A percentile compares a stretch with the other conserved stretches of the same genome.
Evolutionary conservation across 805 yeast genomes (phyloP).

Genomic region (Candida nitratophila): DNA sequence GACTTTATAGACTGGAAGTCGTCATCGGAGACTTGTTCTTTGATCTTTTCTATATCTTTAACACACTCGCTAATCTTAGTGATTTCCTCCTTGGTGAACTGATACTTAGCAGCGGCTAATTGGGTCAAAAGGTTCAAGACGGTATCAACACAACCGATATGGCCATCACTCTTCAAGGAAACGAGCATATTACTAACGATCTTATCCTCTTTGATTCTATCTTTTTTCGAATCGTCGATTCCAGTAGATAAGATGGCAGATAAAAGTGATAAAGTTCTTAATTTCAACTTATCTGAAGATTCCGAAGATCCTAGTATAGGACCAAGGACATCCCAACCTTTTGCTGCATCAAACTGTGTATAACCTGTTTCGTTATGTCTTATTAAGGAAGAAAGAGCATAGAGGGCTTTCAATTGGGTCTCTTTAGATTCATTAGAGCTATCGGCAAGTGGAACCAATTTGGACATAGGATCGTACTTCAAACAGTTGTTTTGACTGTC

Average conservation of each 20-base stretch:
- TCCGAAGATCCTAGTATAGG: conserved; percentile 9
- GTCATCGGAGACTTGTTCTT: conserved; percentile 46
- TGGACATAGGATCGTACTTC: conserved; percentile 42
- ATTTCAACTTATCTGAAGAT: conserved; percentile 32
- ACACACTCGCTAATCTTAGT: conserved; percentile 29
- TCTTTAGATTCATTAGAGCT: conserved; percentile 7
- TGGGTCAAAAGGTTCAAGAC: conserved; percentile 43
- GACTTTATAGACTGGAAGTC: conserved; percentile 45
- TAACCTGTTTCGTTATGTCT: conserved; percentile 61
- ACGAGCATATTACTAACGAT: conserved; percentile 28
- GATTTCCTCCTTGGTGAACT: conserved; percentile 39
- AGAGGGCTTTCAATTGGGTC: conserved; percentile 58
- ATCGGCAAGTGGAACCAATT: conserved; percentile 36
- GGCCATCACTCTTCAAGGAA: conserved; percentile 27
- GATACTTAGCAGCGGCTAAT: conserved; percentile 35
- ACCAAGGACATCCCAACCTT: conserved; percentile 59
- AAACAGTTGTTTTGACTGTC: conserved; percentile 63
- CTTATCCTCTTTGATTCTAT: conserved; percentile 30
- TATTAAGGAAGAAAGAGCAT: conserved; percentile 68
- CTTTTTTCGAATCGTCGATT: conserved; percentile 30
- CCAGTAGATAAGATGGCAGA: conserved; percentile 56
- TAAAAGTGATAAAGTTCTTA: conserved; percentile 50
- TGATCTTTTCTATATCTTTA: conserved; percentile 31
- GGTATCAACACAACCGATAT: conserved; percentile 51
- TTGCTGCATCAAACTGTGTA: conserved; percentile 40